Percentiles rank a stretch among this genome's conserved stretches.
phyloP scores from a whole-genome alignment of 768 basidiomycete species.

The Kwoniella bestiolae region DNA sequence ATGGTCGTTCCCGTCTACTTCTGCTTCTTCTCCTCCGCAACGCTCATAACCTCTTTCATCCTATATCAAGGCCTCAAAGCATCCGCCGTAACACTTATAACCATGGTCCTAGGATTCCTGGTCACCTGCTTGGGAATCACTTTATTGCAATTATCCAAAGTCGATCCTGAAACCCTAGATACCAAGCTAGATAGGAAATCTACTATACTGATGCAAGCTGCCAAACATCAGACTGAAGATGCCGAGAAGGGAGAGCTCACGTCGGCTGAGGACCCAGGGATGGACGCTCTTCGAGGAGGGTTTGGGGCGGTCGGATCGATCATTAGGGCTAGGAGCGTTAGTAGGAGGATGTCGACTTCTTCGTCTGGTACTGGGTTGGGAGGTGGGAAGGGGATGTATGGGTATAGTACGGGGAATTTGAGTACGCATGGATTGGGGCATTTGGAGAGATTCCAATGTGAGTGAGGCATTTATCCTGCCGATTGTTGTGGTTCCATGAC shows the following conservation, averaged over 20 bases:
- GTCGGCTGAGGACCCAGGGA: slow-evolving; percentile 84
- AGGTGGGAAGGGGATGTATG: slow-evolving; percentile 44
- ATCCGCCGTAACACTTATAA: slow-evolving; percentile 76
- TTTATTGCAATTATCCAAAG: slow-evolving; percentile 74
- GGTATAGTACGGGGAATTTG: slow-evolving; percentile 44
- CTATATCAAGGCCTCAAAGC: slow-evolving; percentile 88
- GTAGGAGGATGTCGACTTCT: slow-evolving; percentile 42
- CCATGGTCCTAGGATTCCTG: slow-evolving; percentile 89
- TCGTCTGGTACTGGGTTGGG: slow-evolving; percentile 17
- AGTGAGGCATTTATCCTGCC: slow-evolving; percentile 34
- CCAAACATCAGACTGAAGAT: slow-evolving; percentile 70
- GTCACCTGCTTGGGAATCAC: slow-evolving; percentile 74
- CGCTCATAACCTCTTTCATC: slow-evolving; percentile 62
- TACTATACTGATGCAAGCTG: slow-evolving; percentile 87
- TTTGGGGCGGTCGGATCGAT: slow-evolving; percentile 91
- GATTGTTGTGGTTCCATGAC: too few species aligned
- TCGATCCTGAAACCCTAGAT: slow-evolving; percentile 76
- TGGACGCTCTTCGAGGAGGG: slow-evolving; percentile 86
- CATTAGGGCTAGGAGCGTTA: slow-evolving; percentile 61
- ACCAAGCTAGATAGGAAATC: slow-evolving; percentile 77
- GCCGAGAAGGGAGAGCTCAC: slow-evolving; percentile 71
- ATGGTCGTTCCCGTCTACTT: slow-evolving; percentile 60
- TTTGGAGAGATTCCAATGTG: slow-evolving; percentile 72
- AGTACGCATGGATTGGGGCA: slow-evolving; percentile 60
- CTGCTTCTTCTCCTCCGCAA: slow-evolving; percentile 60